Evolutionary conservation across 805 yeast species (phyloP).

Genomic region (Yamadazyma olivae): DNA sequence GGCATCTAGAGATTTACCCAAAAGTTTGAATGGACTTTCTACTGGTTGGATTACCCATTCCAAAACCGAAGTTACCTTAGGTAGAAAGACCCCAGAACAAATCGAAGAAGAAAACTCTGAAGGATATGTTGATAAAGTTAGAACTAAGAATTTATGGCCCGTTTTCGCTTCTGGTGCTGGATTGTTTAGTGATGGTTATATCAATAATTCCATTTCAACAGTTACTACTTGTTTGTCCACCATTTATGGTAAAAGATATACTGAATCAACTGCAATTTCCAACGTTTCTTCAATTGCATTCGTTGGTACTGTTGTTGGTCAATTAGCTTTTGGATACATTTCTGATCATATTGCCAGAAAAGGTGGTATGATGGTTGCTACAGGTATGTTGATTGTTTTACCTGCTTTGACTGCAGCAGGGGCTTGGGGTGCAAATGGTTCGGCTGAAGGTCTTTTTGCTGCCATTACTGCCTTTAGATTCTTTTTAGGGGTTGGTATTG

Average conservation of each 20-base stretch:
- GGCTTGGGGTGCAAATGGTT: slow-evolving; percentile 73
- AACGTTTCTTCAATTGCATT: slow-evolving; percentile 87
- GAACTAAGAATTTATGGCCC: slow-evolving; percentile 47
- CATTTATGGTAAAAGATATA: slow-evolving; percentile 64
- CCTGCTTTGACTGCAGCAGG: slow-evolving; percentile 78
- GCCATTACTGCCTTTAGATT: slow-evolving; percentile 83
- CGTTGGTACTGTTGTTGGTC: slow-evolving; percentile 89
- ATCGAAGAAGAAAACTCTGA: slow-evolving; percentile 17
- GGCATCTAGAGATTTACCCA: slow-evolving; percentile 52
- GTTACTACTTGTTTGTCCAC: slow-evolving; percentile 66
- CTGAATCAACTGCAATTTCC: slow-evolving; percentile 64
- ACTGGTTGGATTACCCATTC: slow-evolving; percentile 43
- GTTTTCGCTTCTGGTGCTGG: slow-evolving; percentile 89
- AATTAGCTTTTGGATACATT: slow-evolving; percentile 72
- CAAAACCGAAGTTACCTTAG: slow-evolving; percentile 41
- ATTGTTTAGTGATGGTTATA: slow-evolving; percentile 88
- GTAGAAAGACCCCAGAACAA: slow-evolving; percentile 21
- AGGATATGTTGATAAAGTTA: slow-evolving; percentile 10
- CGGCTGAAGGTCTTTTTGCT: slow-evolving; percentile 73
- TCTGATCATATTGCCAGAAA: slow-evolving; percentile 82
- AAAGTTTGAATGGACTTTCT: slow-evolving; percentile 30
- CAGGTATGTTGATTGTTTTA: slow-evolving; percentile 69
- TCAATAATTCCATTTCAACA: slow-evolving; percentile 79
- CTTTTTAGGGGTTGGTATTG: slow-evolving; percentile 87
- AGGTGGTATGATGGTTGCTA: slow-evolving; percentile 77